These are phyloP conservation scores for Suaeda aralocaspica DNA, from an alignment of 148 eudicot species.

Conservation along the genomic window DNA sequence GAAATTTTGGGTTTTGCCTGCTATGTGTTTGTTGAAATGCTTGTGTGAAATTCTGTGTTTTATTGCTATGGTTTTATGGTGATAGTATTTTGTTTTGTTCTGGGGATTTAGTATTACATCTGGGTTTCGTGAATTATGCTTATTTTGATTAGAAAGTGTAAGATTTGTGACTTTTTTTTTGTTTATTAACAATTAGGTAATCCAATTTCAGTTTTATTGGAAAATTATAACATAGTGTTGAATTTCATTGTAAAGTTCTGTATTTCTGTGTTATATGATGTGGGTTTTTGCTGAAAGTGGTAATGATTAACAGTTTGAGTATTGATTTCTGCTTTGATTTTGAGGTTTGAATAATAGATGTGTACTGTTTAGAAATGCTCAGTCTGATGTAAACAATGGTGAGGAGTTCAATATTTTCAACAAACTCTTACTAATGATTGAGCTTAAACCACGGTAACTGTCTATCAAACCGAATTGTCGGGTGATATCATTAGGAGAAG, in stretches of 20 bases:
- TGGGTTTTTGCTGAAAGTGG: no score
- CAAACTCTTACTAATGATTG: not conserved
- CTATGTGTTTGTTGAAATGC: slow-evolving; percentile 17
- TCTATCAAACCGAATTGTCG: not conserved
- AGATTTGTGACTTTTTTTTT: no score
- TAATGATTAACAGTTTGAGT: no score
- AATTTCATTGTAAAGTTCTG: no score
- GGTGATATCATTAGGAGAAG: not conserved
- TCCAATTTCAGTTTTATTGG: no score
- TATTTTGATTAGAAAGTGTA: not conserved
- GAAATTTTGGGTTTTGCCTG: not conserved
- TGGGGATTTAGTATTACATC: no score
- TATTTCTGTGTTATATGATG: no score
- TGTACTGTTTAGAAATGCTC: no score
- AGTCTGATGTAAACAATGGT: not conserved
- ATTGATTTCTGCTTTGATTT: no score
- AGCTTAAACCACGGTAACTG: not conserved
- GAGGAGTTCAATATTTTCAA: not conserved
- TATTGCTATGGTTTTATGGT: not conserved
- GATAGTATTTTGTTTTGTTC: not conserved
- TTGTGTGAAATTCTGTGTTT: not conserved
- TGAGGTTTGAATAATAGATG: not conserved
- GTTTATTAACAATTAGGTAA: no score
- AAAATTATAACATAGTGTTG: no score
- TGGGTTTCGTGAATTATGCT: not conserved